Percentiles rank a stretch among this genome's conserved stretches.
Conservation (phyloP, 345 rosid species). For the Acer negundo region DNA sequence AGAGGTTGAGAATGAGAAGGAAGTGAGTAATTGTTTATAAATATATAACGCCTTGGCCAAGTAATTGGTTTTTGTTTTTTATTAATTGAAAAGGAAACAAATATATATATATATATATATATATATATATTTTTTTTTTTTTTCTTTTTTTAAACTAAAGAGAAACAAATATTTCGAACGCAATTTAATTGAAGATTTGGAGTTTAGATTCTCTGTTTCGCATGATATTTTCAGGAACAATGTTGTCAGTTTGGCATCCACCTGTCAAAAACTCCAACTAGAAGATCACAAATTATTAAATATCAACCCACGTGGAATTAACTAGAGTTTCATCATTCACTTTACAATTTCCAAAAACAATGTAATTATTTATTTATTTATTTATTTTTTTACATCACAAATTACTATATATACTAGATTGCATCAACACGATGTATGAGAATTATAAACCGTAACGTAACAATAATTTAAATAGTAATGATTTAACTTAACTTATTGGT, state of each 20-base stretch:
- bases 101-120: too few species aligned
- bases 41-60: neutral
- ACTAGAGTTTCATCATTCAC: neutral
- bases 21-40: constrained; percentile 25
- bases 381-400: too few species aligned
- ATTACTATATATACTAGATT: too few species aligned
- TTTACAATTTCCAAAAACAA: too few species aligned
- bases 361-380: too few species aligned
- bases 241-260: neutral
- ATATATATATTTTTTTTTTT: neutral
- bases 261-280: neutral
- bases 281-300: neutral
- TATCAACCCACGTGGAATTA: neutral
- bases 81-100: neutral
- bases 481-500: too few species aligned
- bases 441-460: too few species aligned
- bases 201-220: constrained; percentile 3
- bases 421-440: too few species aligned
- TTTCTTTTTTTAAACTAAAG: neutral
- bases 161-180: neutral
- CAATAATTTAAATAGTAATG: too few species aligned
- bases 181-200: neutral
- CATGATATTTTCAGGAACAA: neutral
- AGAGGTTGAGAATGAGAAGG: constrained; percentile 45
- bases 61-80: neutral